These are phyloP conservation scores for Rhynchosporium agropyri DNA, from an alignment of 2,329 filamentous ascomycete species.

Conservation along the genomic window DNA sequence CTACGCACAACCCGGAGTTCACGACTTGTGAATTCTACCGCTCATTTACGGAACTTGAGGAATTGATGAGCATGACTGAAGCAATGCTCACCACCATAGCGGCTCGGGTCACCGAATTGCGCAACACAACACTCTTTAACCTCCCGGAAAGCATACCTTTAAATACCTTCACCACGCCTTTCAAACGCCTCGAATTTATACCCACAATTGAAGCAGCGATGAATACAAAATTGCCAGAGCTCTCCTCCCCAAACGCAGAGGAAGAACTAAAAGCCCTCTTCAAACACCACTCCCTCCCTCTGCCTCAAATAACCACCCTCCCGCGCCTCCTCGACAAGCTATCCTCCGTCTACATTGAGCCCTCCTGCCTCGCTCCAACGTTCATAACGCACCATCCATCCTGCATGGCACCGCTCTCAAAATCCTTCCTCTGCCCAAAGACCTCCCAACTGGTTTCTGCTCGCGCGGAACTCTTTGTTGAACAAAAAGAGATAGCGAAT, in stretches of 20 bases:
- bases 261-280: conserved; percentile 60
- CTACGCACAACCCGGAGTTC: conserved; percentile 95
- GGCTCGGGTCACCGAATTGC: conserved; percentile 51
- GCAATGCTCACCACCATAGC: conserved; percentile 65
- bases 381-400: conserved; percentile 91
- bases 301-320: conserved; percentile 58
- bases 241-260: conserved; percentile 54
- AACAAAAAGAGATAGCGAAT: conserved; percentile 83
- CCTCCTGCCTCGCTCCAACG: conserved; percentile 69
- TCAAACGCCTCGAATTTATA: conserved; percentile 74
- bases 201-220: conserved; percentile 73
- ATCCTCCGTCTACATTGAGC: conserved; percentile 75
- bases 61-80: conserved; percentile 77
- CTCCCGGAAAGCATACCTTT: conserved; percentile 44
- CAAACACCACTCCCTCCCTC: conserved; percentile 49
- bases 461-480: conserved; percentile 82
- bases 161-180: conserved; percentile 51
- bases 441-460: conserved; percentile 76
- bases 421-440: conserved; percentile 76
- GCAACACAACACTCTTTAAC: conserved; percentile 49
- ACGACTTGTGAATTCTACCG: conserved; percentile 97
- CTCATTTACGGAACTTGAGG: conserved; percentile 75
- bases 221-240: conserved; percentile 47
- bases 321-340: conserved; percentile 81
- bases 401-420: conserved; percentile 87